phyloP scores from a whole-genome alignment of 257 asterid genomes.

The Nicotiana attenuata region DNA sequence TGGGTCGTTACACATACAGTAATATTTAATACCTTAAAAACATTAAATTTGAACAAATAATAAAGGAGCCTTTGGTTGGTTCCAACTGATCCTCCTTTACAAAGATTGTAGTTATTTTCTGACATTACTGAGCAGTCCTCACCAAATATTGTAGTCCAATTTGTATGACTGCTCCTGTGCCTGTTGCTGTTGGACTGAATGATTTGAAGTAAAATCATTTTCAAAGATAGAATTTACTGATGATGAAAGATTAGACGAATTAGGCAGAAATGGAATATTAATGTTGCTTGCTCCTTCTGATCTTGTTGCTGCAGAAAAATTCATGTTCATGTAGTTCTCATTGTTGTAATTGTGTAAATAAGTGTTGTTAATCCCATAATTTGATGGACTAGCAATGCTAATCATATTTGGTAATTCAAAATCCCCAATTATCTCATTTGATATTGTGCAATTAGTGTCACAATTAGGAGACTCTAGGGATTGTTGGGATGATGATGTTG shows the following conservation, averaged over 20 bases:
- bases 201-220: conserved; percentile 18
- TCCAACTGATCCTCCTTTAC: background rate
- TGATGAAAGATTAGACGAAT: conserved; percentile 52
- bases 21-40: no score
- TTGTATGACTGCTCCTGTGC: conserved; percentile 42
- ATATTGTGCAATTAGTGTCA: conserved; percentile 26
- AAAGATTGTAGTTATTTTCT: background rate
- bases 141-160: conserved; percentile 63
- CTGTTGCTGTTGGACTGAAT: conserved; percentile 24
- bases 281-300: no score
- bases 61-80: background rate
- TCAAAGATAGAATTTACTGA: conserved; percentile 38
- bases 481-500: conserved; percentile 43
- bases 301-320: conserved; percentile 32
- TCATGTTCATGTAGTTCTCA: conserved; percentile 10
- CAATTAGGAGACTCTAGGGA: conserved; percentile 47
- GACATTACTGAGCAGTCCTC: background rate
- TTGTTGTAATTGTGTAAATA: conserved; percentile 27
- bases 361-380: background rate
- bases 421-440: conserved; percentile 42
- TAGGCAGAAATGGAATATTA: conserved; percentile 26
- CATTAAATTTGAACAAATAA: no score
- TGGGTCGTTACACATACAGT: no score
- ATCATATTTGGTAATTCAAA: conserved; percentile 38
- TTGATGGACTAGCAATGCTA: conserved; percentile 18